Percentiles rank a stretch among this genome's conserved stretches.
These are phyloP conservation scores for Tolypocladium cylindrosporum DNA, from an alignment of 2,329 filamentous ascomycete species.

Conservation along the genomic window DNA sequence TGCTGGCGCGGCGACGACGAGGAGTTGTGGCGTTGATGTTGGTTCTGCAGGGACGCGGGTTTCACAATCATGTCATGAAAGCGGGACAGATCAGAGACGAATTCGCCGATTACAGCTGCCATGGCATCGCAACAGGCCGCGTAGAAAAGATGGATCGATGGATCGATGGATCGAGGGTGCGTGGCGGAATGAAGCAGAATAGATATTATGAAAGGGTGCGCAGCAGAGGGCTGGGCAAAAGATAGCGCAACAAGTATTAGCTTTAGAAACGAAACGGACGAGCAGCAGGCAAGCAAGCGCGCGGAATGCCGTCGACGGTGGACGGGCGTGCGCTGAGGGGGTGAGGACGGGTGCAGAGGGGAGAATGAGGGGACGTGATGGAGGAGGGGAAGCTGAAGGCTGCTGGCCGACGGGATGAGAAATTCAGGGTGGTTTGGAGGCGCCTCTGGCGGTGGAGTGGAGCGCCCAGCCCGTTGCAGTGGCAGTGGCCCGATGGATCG, in stretches of 20 bases:
- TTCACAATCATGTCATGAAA: conserved; percentile 60
- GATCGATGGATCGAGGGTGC: background rate
- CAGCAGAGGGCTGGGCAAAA: background rate
- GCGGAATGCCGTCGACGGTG: background rate
- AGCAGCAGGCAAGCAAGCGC: background rate
- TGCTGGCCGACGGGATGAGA: background rate
- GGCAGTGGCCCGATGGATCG: background rate
- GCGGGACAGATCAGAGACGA: conserved; percentile 60
- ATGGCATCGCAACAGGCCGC: conserved; percentile 33
- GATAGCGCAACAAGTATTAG: background rate
- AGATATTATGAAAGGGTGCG: background rate
- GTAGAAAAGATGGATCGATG: background rate
- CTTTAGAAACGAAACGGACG: background rate
- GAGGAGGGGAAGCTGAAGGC: background rate
- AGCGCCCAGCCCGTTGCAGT: background rate
- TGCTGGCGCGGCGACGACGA: conserved; percentile 11
- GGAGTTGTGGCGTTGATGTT: conserved; percentile 24
- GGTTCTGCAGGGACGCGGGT: conserved; percentile 32
- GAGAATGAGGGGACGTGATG: background rate
- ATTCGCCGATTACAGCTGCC: conserved; percentile 60
- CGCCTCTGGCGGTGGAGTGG: background rate
- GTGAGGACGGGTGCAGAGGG: background rate
- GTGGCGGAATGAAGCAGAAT: background rate
- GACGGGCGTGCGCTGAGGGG: background rate
- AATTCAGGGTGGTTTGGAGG: background rate